Conservation (phyloP, 345 rosid genomes). For the Dimocarpus longan region DNA sequence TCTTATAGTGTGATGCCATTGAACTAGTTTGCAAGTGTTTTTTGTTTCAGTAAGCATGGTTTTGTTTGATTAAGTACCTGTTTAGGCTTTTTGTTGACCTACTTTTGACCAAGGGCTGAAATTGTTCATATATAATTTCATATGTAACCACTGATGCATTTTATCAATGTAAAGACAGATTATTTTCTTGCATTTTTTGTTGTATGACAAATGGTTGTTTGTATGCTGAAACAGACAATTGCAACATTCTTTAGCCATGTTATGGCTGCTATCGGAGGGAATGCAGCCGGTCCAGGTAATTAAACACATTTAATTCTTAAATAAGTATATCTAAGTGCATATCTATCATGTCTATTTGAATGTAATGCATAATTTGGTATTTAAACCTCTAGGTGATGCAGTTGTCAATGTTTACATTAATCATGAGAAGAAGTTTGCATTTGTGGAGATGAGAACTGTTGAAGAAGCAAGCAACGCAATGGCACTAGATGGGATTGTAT, state of each 20-base stretch:
- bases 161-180: not conserved
- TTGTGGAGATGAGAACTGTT: slow-evolving; percentile 52
- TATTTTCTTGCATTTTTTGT: slow-evolving; percentile 17
- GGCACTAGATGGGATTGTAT: slow-evolving; percentile 47
- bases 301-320: not conserved
- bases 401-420: slow-evolving; percentile 50
- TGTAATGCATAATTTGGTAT: not conserved
- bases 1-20: not conserved
- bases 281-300: slow-evolving; percentile 57
- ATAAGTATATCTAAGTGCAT: not conserved
- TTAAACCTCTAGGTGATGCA: slow-evolving; percentile 42
- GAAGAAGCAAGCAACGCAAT: slow-evolving; percentile 49
- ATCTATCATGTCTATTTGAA: slow-evolving; percentile 6
- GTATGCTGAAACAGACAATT: slow-evolving; percentile 37
- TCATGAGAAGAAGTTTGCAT: slow-evolving; percentile 49
- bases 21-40: not conserved
- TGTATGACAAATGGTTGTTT: slow-evolving; percentile 4
- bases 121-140: slow-evolving; percentile 6
- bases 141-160: not conserved
- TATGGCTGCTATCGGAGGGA: slow-evolving; percentile 56
- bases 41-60: not conserved
- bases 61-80: not conserved
- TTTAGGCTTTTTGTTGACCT: not conserved
- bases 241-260: slow-evolving; percentile 54
- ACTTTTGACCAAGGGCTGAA: not conserved